These are phyloP conservation scores for Cenococcum geophilum DNA, from an alignment of 495 filamentous ascomycete species.

Conservation along the genomic window DNA sequence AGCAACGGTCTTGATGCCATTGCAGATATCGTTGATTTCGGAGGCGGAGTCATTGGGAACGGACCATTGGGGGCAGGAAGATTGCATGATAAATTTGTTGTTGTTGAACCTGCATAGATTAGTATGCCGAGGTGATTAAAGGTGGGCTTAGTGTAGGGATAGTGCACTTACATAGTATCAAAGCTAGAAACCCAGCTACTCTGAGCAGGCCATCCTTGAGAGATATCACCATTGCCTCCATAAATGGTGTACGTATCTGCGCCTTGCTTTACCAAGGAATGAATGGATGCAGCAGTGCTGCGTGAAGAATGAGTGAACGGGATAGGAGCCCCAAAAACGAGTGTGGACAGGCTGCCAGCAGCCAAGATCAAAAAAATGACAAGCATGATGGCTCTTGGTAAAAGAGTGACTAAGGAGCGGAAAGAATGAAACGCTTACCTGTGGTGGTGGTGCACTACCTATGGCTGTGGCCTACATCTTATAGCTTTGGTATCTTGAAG, in stretches of 20 bases:
- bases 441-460: neutral
- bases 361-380: constrained; percentile 21
- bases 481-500: neutral
- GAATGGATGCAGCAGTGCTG: constrained; percentile 6
- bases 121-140: neutral
- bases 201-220: constrained; percentile 30
- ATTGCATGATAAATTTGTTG: constrained; percentile 42
- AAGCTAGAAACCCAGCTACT: constrained; percentile 28
- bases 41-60: constrained; percentile 52
- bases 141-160: constrained; percentile 1
- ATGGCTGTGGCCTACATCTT: neutral
- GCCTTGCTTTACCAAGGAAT: constrained; percentile 20
- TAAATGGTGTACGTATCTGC: constrained; percentile 17
- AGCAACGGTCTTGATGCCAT: constrained; percentile 52
- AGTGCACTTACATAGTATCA: constrained; percentile 25
- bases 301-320: neutral
- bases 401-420: constrained; percentile 6
- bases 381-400: constrained; percentile 24
- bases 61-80: constrained; percentile 43
- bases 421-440: neutral
- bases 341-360: constrained; percentile 27
- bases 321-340: constrained; percentile 24
- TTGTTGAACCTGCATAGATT: neutral
- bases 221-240: constrained; percentile 24
- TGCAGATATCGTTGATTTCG: constrained; percentile 86